Conservation (phyloP, 805 yeast species). For the Starmera pachycereana region DNA sequence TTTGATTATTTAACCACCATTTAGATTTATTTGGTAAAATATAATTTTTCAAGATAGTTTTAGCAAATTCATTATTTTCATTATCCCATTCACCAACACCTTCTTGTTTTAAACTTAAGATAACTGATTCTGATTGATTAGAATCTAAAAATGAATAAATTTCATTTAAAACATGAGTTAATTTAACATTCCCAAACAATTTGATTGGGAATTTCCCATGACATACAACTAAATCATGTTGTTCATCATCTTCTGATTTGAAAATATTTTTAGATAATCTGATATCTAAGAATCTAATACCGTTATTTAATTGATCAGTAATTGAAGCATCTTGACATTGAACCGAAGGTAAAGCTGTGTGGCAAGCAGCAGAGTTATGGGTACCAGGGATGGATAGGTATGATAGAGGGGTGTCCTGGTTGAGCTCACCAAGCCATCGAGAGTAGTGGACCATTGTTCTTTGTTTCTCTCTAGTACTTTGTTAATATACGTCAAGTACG, state of each 20-base stretch:
- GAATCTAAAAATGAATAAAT: conserved; percentile 39
- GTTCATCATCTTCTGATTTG: conserved; percentile 33
- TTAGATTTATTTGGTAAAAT: conserved; percentile 36
- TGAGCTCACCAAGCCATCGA: conserved; percentile 44
- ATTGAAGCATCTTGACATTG: conserved; percentile 62
- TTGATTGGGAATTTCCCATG: conserved; percentile 73
- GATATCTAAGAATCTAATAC: conserved; percentile 67
- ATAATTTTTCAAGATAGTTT: conserved; percentile 48
- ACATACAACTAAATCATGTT: conserved; percentile 49
- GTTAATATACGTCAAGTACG: no score
- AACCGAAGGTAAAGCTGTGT: conserved; percentile 62
- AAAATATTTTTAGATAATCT: conserved; percentile 51
- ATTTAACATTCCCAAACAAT: conserved; percentile 43
- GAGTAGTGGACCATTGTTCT: conserved; percentile 16
- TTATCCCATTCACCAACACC: conserved; percentile 60
- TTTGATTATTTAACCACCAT: conserved; percentile 48
- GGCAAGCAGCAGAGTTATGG: conserved; percentile 72
- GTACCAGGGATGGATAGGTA: conserved; percentile 69
- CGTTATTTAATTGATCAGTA: conserved; percentile 53
- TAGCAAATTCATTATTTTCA: conserved; percentile 53
- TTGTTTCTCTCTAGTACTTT: no score
- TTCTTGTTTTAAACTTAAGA: conserved; percentile 66
- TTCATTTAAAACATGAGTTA: conserved; percentile 42
- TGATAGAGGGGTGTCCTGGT: conserved; percentile 41
- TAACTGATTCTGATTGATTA: conserved; percentile 48